Conservation (phyloP, 305 asterid species). For the Rubia peregrina region DNA sequence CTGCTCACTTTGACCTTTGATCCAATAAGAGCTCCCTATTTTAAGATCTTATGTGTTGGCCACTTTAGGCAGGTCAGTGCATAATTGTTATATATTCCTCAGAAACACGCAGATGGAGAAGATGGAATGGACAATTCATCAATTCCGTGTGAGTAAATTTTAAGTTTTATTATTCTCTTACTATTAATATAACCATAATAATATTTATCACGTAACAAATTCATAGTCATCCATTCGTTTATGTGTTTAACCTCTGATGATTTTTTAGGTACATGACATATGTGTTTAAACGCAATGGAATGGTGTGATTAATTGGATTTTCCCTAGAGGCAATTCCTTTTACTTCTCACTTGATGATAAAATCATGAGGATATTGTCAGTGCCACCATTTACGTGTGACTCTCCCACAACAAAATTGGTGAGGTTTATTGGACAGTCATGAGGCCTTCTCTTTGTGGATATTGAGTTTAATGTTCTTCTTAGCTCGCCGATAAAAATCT, state of each 20-base stretch:
- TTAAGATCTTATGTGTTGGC: no score
- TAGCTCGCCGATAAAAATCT: conserved; percentile 6
- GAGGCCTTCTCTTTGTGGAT: conserved; percentile 2
- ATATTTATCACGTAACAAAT: no score
- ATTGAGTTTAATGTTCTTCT: neutral
- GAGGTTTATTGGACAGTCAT: conserved; percentile 5
- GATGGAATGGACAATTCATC: conserved; percentile 10
- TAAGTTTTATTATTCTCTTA: no score
- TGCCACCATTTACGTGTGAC: conserved; percentile 4
- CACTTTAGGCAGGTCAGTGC: neutral
- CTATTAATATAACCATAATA: no score
- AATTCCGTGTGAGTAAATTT: neutral
- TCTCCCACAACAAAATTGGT: neutral
- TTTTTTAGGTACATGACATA: neutral
- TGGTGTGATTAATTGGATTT: neutral
- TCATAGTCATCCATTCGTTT: no score
- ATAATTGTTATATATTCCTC: conserved; percentile 11
- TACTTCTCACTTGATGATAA: conserved; percentile 5
- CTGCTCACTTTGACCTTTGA: no score
- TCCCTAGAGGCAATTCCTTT: neutral
- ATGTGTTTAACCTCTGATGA: no score
- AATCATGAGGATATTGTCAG: conserved; percentile 1
- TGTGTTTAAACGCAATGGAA: neutral
- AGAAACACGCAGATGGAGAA: neutral
- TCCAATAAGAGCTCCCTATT: no score